Percentiles rank a stretch among this genome's conserved stretches.
Conservation (phyloP, 2,329 filamentous ascomycete genomes). For the Xylariaceae sp. region DNA sequence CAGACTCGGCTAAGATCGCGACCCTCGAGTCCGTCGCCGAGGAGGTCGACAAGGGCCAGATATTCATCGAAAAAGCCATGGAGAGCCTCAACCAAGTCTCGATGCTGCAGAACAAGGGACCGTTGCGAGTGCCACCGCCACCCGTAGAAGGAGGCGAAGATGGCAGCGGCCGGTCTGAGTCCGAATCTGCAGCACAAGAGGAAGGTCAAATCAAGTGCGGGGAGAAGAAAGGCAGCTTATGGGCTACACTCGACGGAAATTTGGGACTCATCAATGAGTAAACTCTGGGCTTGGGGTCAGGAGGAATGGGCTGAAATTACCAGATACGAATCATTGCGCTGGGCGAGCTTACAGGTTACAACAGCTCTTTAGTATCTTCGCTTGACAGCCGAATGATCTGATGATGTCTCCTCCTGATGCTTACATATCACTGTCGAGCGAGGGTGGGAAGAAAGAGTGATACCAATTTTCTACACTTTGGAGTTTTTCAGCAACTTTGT, state of each 20-base stretch:
- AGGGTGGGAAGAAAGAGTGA: no score
- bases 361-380: no score
- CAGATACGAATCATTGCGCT: no score
- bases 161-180: not conserved
- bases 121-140: conserved; percentile 13
- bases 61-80: conserved; percentile 49
- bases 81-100: conserved; percentile 45
- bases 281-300: not conserved
- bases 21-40: conserved; percentile 55
- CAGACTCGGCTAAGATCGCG: conserved; percentile 54
- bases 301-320: no score
- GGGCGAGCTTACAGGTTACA: no score
- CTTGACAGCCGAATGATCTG: no score
- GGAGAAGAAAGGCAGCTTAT: conserved; percentile 37
- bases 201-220: conserved; percentile 18
- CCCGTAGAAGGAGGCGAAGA: no score
- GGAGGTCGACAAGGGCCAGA: conserved; percentile 53
- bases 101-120: conserved; percentile 35
- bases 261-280: conserved; percentile 43
- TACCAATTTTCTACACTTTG: no score
- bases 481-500: no score
- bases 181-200: no score
- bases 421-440: no score
- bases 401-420: no score
- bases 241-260: conserved; percentile 48